These are phyloP conservation scores for Debaryomyces nepalensis DNA, from an alignment of 1,139 yeast species.

Conservation along the genomic window DNA sequence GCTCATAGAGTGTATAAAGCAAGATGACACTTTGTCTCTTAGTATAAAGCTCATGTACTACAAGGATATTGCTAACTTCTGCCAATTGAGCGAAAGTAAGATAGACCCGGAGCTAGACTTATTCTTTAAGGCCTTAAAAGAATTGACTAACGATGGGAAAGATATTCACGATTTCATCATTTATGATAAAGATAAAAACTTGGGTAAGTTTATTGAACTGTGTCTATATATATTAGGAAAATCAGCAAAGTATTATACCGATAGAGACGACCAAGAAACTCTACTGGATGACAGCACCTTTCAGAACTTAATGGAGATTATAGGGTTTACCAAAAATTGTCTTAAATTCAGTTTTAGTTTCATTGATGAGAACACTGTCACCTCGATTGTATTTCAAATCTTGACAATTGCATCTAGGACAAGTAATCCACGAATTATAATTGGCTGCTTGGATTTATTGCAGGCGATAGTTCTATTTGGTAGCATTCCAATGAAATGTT, in stretches of 20 bases:
- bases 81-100: constrained; percentile 30
- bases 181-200: constrained; percentile 46
- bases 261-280: constrained; percentile 12
- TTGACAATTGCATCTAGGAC: constrained; percentile 50
- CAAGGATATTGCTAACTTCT: constrained; percentile 57
- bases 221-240: constrained; percentile 21
- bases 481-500: constrained; percentile 45
- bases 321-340: constrained; percentile 47
- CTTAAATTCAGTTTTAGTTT: constrained; percentile 53
- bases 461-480: constrained; percentile 54
- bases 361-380: constrained; percentile 46
- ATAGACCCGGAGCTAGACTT: constrained; percentile 59
- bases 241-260: constrained; percentile 16
- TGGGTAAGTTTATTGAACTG: constrained; percentile 33
- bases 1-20: constrained; percentile 58
- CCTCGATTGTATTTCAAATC: constrained; percentile 36
- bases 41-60: constrained; percentile 61
- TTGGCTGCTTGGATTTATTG: constrained; percentile 49
- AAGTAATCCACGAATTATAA: constrained; percentile 42
- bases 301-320: constrained; percentile 27
- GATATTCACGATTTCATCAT: constrained; percentile 63
- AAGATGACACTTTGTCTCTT: constrained; percentile 48
- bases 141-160: constrained; percentile 63
- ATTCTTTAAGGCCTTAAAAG: constrained; percentile 55
- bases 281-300: constrained; percentile 18